Percentiles rank a stretch among this genome's conserved stretches.
Evolutionary conservation across 208 protist species (phyloP).

Genomic region (Leishmania lainsoni): DNA sequence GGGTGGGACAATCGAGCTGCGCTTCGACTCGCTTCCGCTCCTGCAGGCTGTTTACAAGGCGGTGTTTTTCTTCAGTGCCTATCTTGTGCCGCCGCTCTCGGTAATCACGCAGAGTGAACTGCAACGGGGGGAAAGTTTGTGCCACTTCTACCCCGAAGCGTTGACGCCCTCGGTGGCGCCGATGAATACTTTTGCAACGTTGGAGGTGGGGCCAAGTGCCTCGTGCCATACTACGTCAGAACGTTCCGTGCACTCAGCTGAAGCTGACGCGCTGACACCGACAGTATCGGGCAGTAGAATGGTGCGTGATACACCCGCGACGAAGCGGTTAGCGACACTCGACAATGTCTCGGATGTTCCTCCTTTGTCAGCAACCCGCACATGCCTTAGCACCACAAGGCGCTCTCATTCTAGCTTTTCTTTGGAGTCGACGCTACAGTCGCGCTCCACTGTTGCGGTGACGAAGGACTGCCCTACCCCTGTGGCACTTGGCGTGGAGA

Average conservation of each 20-base stretch:
- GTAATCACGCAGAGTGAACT: constrained; percentile 12
- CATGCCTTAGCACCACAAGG: constrained; percentile 5
- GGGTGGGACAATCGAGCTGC: constrained; percentile 21
- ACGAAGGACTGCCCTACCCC: not conserved
- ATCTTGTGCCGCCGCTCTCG: constrained; percentile 19
- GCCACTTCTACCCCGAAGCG: not conserved
- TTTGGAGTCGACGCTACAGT: not conserved
- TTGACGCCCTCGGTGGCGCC: constrained; percentile 1
- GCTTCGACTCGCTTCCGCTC: constrained; percentile 18
- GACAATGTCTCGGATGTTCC: constrained; percentile 33
- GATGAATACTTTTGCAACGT: not conserved
- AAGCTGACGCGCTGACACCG: not conserved
- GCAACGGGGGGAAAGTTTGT: constrained; percentile 1
- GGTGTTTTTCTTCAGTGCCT: constrained; percentile 25
- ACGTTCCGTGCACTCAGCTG: not conserved
- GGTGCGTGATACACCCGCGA: not conserved
- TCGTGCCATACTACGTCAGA: not conserved
- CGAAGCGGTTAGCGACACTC: not conserved
- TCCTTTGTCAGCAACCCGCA: constrained; percentile 11
- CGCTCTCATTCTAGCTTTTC: constrained; percentile 14
- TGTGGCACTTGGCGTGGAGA: not conserved
- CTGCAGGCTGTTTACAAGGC: constrained; percentile 34
- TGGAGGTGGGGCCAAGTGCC: not conserved
- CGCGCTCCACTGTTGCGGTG: not conserved
- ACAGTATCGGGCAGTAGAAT: not conserved